Evolutionary conservation across 1,139 yeast species (phyloP).

Genomic region (Debaryomycetaceae sp.): DNA sequence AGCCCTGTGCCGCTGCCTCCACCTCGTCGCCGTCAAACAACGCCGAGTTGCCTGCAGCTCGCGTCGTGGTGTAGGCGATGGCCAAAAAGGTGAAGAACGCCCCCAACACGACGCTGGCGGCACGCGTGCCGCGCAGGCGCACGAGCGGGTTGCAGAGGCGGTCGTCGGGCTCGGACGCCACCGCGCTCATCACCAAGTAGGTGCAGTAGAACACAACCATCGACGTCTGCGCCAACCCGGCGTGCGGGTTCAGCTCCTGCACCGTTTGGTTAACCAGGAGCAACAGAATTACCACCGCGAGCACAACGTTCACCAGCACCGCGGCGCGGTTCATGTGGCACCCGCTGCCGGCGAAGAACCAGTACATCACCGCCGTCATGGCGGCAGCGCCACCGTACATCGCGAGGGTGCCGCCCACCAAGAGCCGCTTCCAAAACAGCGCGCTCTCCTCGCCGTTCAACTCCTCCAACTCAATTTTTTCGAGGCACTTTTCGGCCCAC

Average conservation of each 20-base stretch:
- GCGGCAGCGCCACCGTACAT: conserved; percentile 77
- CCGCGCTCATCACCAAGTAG: conserved; percentile 87
- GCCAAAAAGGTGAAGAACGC: conserved; percentile 93
- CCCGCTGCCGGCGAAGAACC: conserved; percentile 77
- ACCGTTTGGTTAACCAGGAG: conserved; percentile 77
- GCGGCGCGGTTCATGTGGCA: conserved; percentile 92
- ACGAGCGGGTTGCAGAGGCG: conserved; percentile 85
- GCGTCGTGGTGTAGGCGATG: conserved; percentile 92
- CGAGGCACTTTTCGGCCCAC: conserved; percentile 96
- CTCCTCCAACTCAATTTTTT: conserved; percentile 83
- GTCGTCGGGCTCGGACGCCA: conserved; percentile 96
- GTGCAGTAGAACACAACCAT: conserved; percentile 96
- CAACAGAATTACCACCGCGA: conserved; percentile 59
- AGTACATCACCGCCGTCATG: conserved; percentile 75
- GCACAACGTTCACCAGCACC: conserved; percentile 67
- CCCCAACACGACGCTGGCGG: conserved; percentile 82
- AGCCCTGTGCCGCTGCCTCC: conserved; percentile 18
- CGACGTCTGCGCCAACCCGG: conserved; percentile 94
- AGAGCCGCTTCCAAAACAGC: conserved; percentile 70
- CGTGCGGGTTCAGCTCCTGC: conserved; percentile 90
- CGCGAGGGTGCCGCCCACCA: conserved; percentile 79
- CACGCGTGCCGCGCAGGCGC: conserved; percentile 85
- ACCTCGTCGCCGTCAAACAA: conserved; percentile 34
- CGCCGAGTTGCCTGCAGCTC: conserved; percentile 85
- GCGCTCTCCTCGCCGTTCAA: conserved; percentile 51